Evolutionary conservation across 1,284 basidiomycete species (phyloP).

Genomic region (Leccinum idahoense): DNA sequence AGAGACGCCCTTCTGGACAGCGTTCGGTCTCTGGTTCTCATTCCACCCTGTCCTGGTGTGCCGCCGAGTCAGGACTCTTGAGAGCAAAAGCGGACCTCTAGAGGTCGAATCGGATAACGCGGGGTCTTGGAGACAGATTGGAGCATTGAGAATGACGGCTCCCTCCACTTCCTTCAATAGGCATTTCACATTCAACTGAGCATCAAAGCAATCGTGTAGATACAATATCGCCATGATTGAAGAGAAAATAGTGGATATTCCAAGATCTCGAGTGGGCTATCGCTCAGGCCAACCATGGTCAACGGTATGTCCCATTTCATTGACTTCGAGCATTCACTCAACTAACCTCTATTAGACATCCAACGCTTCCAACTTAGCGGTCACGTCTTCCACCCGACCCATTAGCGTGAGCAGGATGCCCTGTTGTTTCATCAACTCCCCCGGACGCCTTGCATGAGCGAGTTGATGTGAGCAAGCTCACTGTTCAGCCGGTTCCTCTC

Average conservation of each 20-base stretch:
- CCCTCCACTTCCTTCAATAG: too few relatives aligned
- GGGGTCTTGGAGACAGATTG: conserved; percentile 38
- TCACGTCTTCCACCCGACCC: neutral
- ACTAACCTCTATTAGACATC: neutral
- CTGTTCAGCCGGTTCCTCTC: too few relatives aligned
- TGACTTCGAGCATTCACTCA: too few relatives aligned
- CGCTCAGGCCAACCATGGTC: too few relatives aligned
- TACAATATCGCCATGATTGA: too few relatives aligned
- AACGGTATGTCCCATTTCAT: too few relatives aligned
- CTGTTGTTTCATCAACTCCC: neutral
- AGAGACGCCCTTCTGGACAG: conserved; percentile 77
- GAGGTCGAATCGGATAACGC: conserved; percentile 6
- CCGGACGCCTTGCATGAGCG: neutral
- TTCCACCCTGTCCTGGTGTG: conserved; percentile 56
- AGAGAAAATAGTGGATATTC: too few relatives aligned
- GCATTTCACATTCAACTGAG: too few relatives aligned
- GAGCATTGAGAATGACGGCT: conserved; percentile 9
- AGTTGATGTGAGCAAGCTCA: too few relatives aligned
- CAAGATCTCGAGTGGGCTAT: too few relatives aligned
- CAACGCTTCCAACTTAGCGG: neutral
- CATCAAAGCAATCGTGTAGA: too few relatives aligned
- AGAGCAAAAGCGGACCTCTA: neutral
- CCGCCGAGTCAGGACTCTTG: neutral
- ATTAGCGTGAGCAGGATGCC: conserved; percentile 3
- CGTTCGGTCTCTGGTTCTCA: conserved; percentile 79